Evolutionary conservation across 2,329 filamentous ascomycete genomes (phyloP).

Genomic region (Capronia epimyces): DNA sequence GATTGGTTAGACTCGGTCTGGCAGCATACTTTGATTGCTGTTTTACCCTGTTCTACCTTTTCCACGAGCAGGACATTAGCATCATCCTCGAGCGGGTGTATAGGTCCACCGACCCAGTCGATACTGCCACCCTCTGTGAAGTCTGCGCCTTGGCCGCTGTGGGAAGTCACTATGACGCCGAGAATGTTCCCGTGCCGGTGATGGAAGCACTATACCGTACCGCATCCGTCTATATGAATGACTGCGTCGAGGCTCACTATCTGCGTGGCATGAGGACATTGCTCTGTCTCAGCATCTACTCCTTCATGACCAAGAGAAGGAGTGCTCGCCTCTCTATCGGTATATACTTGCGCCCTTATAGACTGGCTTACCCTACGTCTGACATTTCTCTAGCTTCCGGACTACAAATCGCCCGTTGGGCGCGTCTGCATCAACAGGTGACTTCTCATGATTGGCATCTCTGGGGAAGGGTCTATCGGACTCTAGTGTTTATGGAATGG

Average conservation of each 20-base stretch:
- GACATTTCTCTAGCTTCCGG: conserved; percentile 4
- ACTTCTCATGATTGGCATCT: background rate
- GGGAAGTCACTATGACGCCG: conserved; percentile 11
- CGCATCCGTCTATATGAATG: conserved; percentile 10
- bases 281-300: conserved; percentile 13
- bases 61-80: conserved; percentile 9
- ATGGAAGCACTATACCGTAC: conserved; percentile 10
- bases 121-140: conserved; percentile 14
- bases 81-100: conserved; percentile 8
- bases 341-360: background rate
- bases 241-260: conserved; percentile 13
- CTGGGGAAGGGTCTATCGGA: conserved; percentile 10
- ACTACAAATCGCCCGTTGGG: conserved; percentile 10
- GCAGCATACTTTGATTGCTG: conserved; percentile 9
- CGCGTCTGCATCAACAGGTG: conserved; percentile 4
- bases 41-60: conserved; percentile 13
- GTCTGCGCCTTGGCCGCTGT: conserved; percentile 11
- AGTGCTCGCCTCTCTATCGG: conserved; percentile 10
- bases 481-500: conserved; percentile 15
- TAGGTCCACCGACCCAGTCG: conserved; percentile 5
- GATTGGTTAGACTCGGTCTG: conserved; percentile 5
- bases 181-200: conserved; percentile 1
- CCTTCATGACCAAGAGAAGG: conserved; percentile 10
- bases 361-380: background rate
- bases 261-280: conserved; percentile 14